These are phyloP conservation scores for Prototheca wickerhamii DNA, from an alignment of 163 green algal species.

Conservation along the genomic window DNA sequence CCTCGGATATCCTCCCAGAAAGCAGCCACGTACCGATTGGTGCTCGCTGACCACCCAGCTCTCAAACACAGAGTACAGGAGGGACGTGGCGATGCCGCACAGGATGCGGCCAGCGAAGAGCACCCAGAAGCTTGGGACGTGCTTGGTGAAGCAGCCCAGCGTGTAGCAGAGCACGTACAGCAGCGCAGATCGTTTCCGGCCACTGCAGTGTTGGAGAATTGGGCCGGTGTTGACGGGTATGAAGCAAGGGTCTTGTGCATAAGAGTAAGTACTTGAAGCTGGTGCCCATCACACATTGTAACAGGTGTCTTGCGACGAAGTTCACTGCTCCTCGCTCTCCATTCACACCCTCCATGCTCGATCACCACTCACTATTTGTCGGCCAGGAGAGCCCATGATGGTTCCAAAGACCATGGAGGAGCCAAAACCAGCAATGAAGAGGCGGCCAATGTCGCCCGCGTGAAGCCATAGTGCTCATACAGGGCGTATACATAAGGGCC, in stretches of 20 bases:
- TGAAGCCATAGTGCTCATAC: conserved; percentile 83
- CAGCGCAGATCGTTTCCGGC: conserved; percentile 50
- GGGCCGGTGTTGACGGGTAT: not conserved
- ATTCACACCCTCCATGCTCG: not conserved
- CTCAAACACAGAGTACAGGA: conserved; percentile 89
- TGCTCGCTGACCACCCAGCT: conserved; percentile 95
- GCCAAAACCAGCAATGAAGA: conserved; percentile 90
- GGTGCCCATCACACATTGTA: not conserved
- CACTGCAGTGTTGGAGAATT: conserved; percentile 20
- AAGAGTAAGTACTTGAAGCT: too few species aligned
- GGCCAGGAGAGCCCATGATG: conserved; percentile 69
- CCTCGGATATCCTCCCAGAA: conserved; percentile 26
- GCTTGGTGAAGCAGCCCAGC: conserved; percentile 60
- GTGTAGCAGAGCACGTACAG: conserved; percentile 51
- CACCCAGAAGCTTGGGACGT: conserved; percentile 55
- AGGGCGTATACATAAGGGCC: conserved; percentile 87
- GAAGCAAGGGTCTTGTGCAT: not conserved
- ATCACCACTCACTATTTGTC: conserved; percentile 63
- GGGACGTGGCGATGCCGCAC: conserved; percentile 71
- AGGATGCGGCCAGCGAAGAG: conserved; percentile 68
- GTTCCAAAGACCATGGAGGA: conserved; percentile 86
- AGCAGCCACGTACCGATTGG: conserved; percentile 46
- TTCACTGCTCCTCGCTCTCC: not conserved
- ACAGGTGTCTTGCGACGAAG: not conserved
- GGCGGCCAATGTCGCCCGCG: conserved; percentile 70